Conservation (phyloP, 2,329 filamentous ascomycete genomes). For the Aspergillus transmontanensis region DNA sequence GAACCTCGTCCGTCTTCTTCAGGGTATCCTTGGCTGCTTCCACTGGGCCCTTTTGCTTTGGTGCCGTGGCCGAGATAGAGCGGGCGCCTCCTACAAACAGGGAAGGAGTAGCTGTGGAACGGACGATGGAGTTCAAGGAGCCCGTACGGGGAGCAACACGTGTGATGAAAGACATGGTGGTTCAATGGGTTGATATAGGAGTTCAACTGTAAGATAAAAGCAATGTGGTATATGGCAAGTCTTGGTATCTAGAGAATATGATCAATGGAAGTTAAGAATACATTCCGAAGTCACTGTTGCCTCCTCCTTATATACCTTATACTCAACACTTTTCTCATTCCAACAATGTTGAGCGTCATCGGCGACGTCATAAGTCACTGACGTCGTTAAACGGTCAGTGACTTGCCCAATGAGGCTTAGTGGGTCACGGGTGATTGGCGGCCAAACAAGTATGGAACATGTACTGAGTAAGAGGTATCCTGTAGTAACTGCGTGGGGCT, state of each 20-base stretch:
- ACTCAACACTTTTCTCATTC: background rate
- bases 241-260: background rate
- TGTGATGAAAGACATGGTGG: slow-evolving; percentile 39
- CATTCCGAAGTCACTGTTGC: too few species aligned
- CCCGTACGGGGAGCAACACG: slow-evolving; percentile 33
- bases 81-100: slow-evolving; percentile 23
- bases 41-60: slow-evolving; percentile 53
- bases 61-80: slow-evolving; percentile 56
- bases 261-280: too few species aligned
- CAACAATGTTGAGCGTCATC: slow-evolving; percentile 4
- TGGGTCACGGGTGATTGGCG: background rate
- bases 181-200: background rate
- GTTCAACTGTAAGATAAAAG: background rate
- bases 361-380: slow-evolving; percentile 16
- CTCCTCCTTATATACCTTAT: slow-evolving; percentile 2
- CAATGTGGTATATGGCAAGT: background rate
- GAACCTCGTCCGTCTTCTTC: slow-evolving; percentile 59
- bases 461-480: too few species aligned
- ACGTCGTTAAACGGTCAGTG: slow-evolving; percentile 31
- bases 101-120: slow-evolving; percentile 11
- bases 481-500: too few species aligned
- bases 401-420: slow-evolving; percentile 13
- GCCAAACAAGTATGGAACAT: slow-evolving; percentile 1
- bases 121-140: slow-evolving; percentile 9
- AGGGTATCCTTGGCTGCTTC: slow-evolving; percentile 61